Evolutionary conservation across 2,329 filamentous ascomycete genomes (phyloP), one percentile per base, ranked within the genome.

Genomic region (Hymenoscyphus scutula): DNA sequence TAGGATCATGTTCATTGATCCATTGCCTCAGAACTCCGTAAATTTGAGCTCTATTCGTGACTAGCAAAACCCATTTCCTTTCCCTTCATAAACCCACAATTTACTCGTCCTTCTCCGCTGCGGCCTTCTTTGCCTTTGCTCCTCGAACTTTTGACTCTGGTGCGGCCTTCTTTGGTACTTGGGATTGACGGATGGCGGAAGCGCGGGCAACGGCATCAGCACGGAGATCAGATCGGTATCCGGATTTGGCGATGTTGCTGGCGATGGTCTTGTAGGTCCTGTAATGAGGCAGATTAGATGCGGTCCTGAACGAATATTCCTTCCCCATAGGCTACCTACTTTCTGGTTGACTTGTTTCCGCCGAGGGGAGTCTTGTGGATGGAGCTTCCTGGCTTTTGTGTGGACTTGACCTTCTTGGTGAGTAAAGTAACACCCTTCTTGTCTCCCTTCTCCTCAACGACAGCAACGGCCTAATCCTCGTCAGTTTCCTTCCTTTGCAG

Each of bases 251-350:
- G 73, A 88, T 87, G 77, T 84, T 82, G 83, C 86, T 89, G 81
- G 92, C 92, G 77, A 98, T 87, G 74, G 85, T 84, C 83, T 90
- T 91, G 88, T 93, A 98, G 81, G 90, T 89, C 86, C 92, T 95
- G 70, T 58, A 68, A 61, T 45, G 60, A 19, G 57, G 25, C 25
- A 59, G 30, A 62, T 70, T 55, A 68, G 64, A 32, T 51, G 60
- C 41, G 11, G 27, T 19, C 30, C 29, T 13, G 37, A 17, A 34
- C n/a, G 19, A 61, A 7, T 37, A 10, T 38, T n/a, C 5, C 7
- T 27, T n/a, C 53, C 2, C 11, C n/a, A 29, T 19, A 45, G 55
- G 30, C 38, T 59, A 84, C 89, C 84, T 80, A 92, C 90, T 93
- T 95, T 82, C 91, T 89, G 77, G 83, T 86, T 72, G 88, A 84